Base-by-base conservation (phyloP, 371 early-diverging fungal species). In the Blastocladiella emersonii region DNA sequence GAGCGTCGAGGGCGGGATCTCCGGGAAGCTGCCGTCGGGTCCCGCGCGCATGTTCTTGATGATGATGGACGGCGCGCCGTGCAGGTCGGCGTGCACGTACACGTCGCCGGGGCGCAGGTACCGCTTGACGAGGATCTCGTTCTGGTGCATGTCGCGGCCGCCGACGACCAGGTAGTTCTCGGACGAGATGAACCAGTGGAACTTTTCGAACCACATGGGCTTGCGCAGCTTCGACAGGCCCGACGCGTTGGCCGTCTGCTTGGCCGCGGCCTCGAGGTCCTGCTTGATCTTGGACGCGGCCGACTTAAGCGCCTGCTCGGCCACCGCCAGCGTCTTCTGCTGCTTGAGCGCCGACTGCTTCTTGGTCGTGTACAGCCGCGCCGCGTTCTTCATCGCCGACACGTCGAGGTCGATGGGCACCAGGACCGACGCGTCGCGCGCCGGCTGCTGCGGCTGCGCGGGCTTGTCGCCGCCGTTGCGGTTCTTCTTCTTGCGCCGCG, bases 141-240 rank as follows among this genome's bases (percentile, higher is more conserved):
- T 99, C 73, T 99, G 98, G 65, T 87, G 88, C 71, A 93, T 88
- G 76, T 98, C 98, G 53, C 88, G 87, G 48, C 99, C 99, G 37
- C 92, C 96, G 69, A 99, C 82, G 23, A 99, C 88, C 63, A 99
- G 73, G 66, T 89, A 89, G 61, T 91, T 90, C 67, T 99, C 98
- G 0, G 93, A 88, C 6, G 91, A 86, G 36, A 99, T 80, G 70
- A 96, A 98, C 97, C 99, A 99, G 57, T 89, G 67, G 68, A 98
- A 99, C 79, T 97, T 98, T 74, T 99, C 99, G 78, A 99, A 99
- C 99, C 99, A 99, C 56, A 85, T 91, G 3, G 91, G 87, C 65
- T 92, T 93, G 66, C 99, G 89, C 55, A 87, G 83, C 69, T 89
- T 85, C 62, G 79, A 84, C 66, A 92, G 90, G 27, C 34, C 39